Evolutionary conservation across 768 basidiomycete species (phyloP), one percentile per base, ranked within the genome.

Genomic region (Kwoniella botswanensis): DNA sequence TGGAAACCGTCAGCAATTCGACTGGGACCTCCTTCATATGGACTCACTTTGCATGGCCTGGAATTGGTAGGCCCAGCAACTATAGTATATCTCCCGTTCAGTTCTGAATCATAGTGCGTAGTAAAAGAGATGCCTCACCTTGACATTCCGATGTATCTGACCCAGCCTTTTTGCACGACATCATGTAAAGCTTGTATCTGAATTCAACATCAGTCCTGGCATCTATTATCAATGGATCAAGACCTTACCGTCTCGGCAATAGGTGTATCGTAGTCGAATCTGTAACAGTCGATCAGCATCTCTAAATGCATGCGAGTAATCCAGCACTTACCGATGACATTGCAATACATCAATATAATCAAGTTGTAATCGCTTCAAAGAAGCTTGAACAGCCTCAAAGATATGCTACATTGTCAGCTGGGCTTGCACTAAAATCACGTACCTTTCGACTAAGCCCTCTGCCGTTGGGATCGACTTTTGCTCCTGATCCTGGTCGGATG

Each of bases 261-360:
- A 24, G 77, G 88, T 0, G 89, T 89, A 2, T 88, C 84, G 15
- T 82, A 63, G 72, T 89, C 89, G 69, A 71, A 89, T 4, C 79
- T 65, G n/a, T 44, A 2, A 43, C 3, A 35, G 35, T 7, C 3
- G 35, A 35, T 35, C 35, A 35, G 35, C 35, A 35, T 35, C 35
- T 35, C 6, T 35, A 35, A 1, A 5, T 35, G 35, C 1, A 35
- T 7, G 35, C 35, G 35, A 35, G 35, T 35, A 5, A 35, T 35
- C 35, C 35, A 43, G 41, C 12, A 61, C 59, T 61, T n/a, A 61
- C 59, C 59, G 43, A 82, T 60, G 63, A 43, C 50, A 53, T 84
- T 92, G 91, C 9, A 92, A 83, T 1, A 92, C 83, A 76, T 93
- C 92, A 75, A 93, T 86, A 72, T 92, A 91, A 63, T 93, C 92